Conservation (phyloP, 2,329 filamentous ascomycete genomes). For the Alternaria longipes region DNA sequence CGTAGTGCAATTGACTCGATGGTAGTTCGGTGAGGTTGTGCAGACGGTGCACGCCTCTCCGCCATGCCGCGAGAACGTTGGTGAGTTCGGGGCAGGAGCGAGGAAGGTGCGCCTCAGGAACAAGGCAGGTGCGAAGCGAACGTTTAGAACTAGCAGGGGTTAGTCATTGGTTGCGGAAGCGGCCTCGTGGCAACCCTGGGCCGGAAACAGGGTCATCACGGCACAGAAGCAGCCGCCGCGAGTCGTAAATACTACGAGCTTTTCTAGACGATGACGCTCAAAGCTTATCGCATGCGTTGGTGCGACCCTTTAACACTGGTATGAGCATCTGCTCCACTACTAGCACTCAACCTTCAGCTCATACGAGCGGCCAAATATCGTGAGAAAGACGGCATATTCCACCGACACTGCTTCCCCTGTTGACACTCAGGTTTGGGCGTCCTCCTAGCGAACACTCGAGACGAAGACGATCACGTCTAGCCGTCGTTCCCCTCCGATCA, state of each 20-base stretch:
- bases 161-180: conserved; percentile 20
- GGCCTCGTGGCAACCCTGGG: conserved; percentile 26
- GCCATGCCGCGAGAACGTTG: conserved; percentile 9
- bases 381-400: conserved; percentile 3
- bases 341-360: neutral
- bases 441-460: neutral
- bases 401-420: neutral
- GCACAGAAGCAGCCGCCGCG: conserved; percentile 9
- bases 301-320: conserved; percentile 7
- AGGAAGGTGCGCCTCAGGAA: conserved; percentile 21
- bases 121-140: conserved; percentile 25
- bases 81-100: neutral
- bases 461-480: neutral
- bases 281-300: conserved; percentile 14
- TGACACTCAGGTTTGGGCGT: neutral
- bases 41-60: neutral
- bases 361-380: conserved; percentile 9
- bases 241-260: conserved; percentile 15
- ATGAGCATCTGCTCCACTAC: neutral
- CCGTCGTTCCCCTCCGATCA: conserved; percentile 2
- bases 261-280: conserved; percentile 21
- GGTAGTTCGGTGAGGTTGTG: neutral
- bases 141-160: conserved; percentile 18
- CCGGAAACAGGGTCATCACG: conserved; percentile 16
- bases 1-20: neutral